These are phyloP conservation scores for Sugiyamaella chiloensis DNA, from an alignment of 805 yeast genomes.

Conservation along the genomic window DNA sequence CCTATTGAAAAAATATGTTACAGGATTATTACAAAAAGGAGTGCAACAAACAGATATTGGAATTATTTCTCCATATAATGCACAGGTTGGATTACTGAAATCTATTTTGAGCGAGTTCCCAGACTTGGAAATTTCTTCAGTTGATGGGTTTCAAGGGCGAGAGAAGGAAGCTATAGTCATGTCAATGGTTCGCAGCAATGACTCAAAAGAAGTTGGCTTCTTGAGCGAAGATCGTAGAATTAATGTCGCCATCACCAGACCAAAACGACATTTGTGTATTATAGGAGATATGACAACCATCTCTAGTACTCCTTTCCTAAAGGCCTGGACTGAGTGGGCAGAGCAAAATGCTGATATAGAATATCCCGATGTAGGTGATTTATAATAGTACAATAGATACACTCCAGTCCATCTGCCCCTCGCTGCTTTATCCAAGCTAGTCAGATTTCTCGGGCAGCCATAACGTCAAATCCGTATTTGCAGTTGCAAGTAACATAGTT, in stretches of 20 bases:
- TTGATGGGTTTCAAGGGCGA: conserved; percentile 96
- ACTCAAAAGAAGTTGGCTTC: conserved; percentile 70
- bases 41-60: conserved; percentile 64
- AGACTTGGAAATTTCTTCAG: conserved; percentile 74
- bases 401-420: too few relatives aligned
- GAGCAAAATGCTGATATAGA: conserved; percentile 64
- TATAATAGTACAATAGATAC: conserved; percentile 12
- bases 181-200: conserved; percentile 80
- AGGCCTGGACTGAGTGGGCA: conserved; percentile 66
- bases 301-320: conserved; percentile 43
- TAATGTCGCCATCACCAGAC: conserved; percentile 92
- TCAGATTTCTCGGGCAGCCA: conserved; percentile 36
- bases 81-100: conserved; percentile 70
- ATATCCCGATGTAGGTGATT: conserved; percentile 53
- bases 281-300: conserved; percentile 83
- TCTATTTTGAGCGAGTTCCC: conserved; percentile 42
- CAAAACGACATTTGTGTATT: conserved; percentile 78
- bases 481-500: conserved; percentile 58
- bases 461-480: conserved; percentile 50
- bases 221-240: conserved; percentile 72
- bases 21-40: conserved; percentile 48
- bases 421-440: too few relatives aligned
- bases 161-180: conserved; percentile 86
- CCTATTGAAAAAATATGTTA: conserved; percentile 57
- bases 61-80: conserved; percentile 84